Conservation (phyloP, 345 rosid species). For the Hibiscus tridactylites region DNA sequence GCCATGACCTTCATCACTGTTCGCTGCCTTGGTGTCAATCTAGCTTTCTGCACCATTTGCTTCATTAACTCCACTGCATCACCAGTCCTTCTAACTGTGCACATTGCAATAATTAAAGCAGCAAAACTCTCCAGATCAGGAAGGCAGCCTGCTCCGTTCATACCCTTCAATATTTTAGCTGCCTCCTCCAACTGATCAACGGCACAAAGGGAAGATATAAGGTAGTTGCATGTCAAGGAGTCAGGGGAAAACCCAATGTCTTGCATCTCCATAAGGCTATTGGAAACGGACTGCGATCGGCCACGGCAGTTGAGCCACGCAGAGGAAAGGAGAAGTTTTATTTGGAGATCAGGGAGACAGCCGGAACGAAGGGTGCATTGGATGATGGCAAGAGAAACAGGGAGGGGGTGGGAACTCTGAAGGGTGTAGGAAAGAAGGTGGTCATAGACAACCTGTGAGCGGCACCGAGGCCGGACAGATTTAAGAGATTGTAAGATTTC, state of each 20-base stretch:
- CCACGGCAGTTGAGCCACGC: constrained; percentile 46
- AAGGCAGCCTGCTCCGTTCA: constrained; percentile 47
- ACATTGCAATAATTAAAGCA: constrained; percentile 40
- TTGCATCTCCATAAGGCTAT: constrained; percentile 46
- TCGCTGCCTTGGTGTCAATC: constrained; percentile 60
- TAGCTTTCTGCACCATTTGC: constrained; percentile 62
- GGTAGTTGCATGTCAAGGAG: constrained; percentile 55
- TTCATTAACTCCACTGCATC: constrained; percentile 47
- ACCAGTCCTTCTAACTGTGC: constrained; percentile 43
- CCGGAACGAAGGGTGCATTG: constrained; percentile 78
- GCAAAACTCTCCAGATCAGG: constrained; percentile 74
- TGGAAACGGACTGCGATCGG: constrained; percentile 30
- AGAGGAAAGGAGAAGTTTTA: constrained; percentile 40
- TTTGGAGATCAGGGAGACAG: constrained; percentile 51
- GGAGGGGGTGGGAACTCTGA: constrained; percentile 49
- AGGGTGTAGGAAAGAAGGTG: constrained; percentile 63
- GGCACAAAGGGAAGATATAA: constrained; percentile 56
- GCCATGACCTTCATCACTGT: constrained; percentile 48
- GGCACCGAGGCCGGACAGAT: constrained; percentile 50
- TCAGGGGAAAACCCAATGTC: constrained; percentile 65
- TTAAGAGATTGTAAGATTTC: constrained; percentile 57
- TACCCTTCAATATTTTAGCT: constrained; percentile 47
- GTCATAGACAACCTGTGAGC: constrained; percentile 36
- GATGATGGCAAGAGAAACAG: constrained; percentile 57
- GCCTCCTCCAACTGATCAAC: constrained; percentile 69